phyloP scores from a whole-genome alignment of 192 early-diverging fungal genomes.

The Haplosporangium gracile region DNA sequence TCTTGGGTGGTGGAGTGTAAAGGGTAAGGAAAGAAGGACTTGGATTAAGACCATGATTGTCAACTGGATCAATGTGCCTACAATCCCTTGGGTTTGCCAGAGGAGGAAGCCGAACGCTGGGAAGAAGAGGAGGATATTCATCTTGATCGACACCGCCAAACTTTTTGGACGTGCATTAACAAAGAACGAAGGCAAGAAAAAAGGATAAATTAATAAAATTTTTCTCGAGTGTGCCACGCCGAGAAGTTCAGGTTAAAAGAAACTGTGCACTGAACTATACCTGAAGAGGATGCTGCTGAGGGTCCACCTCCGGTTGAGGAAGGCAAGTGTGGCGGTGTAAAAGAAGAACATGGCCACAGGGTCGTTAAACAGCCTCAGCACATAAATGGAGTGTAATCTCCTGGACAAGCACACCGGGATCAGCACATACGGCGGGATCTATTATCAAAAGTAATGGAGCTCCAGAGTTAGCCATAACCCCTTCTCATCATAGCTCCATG shows the following conservation, averaged over 20 bases:
- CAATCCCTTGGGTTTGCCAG: conserved; percentile 63
- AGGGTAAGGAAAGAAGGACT: conserved; percentile 55
- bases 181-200: neutral
- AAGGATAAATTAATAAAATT: neutral
- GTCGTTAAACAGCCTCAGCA: conserved; percentile 95
- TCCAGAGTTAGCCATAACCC: neutral
- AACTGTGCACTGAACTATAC: conserved; percentile 44
- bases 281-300: conserved; percentile 74
- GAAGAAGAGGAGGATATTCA: conserved; percentile 94
- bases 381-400: conserved; percentile 94
- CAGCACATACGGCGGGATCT: conserved; percentile 78
- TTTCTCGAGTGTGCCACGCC: too few relatives aligned
- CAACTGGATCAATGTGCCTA: conserved; percentile 64
- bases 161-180: conserved; percentile 61
- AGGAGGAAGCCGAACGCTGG: conserved; percentile 85
- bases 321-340: conserved; percentile 75
- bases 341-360: conserved; percentile 89
- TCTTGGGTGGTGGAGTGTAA: conserved; percentile 56
- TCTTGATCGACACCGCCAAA: conserved; percentile 89
- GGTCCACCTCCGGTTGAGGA: conserved; percentile 67
- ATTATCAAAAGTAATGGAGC: conserved; percentile 9
- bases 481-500: too few relatives aligned
- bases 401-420: conserved; percentile 78
- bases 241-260: neutral
- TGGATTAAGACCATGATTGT: conserved; percentile 62